phyloP scores from a whole-genome alignment of 2,329 filamentous ascomycete species.

The Fusarium nurragi region DNA sequence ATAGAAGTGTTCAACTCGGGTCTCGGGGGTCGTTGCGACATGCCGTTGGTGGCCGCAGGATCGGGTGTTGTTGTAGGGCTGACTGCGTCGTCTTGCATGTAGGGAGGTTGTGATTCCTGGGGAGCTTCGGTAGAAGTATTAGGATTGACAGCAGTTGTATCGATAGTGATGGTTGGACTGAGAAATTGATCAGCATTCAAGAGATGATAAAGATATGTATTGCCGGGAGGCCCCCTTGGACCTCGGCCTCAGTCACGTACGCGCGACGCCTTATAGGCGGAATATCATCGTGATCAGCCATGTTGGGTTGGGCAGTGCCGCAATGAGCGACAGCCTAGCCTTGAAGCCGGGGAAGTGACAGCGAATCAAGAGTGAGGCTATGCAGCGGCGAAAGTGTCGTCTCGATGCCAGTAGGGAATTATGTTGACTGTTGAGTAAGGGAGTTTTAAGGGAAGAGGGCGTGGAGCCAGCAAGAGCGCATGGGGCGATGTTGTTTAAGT shows the following conservation, averaged over 20 bases:
- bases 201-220: slow-evolving; percentile 12
- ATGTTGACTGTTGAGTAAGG: slow-evolving; percentile 20
- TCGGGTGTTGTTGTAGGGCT: slow-evolving; percentile 54
- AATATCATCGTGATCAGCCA: slow-evolving; percentile 39
- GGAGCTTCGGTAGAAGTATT: slow-evolving; percentile 46
- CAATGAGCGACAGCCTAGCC: slow-evolving; percentile 20
- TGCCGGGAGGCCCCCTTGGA: slow-evolving; percentile 23
- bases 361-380: slow-evolving; percentile 33
- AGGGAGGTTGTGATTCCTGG: slow-evolving; percentile 36
- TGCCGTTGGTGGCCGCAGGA: slow-evolving; percentile 41
- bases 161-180: slow-evolving; percentile 65
- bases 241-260: slow-evolving; percentile 33
- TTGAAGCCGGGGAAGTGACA: slow-evolving; percentile 10
- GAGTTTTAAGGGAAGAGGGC: slow-evolving; percentile 36
- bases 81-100: slow-evolving; percentile 53
- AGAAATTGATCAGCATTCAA: slow-evolving; percentile 26
- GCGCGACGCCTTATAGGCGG: slow-evolving; percentile 43
- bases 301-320: slow-evolving; percentile 27
- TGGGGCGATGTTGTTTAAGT: slow-evolving; percentile 28
- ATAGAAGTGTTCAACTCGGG: slow-evolving; percentile 62
- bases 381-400: slow-evolving; percentile 31
- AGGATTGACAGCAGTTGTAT: slow-evolving; percentile 56
- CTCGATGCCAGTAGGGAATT: slow-evolving; percentile 12
- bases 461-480: slow-evolving; percentile 36
- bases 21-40: slow-evolving; percentile 38